phyloP scores from a whole-genome alignment of 176 grass and related monocot genomes.

The Hordeum vulgare region DNA sequence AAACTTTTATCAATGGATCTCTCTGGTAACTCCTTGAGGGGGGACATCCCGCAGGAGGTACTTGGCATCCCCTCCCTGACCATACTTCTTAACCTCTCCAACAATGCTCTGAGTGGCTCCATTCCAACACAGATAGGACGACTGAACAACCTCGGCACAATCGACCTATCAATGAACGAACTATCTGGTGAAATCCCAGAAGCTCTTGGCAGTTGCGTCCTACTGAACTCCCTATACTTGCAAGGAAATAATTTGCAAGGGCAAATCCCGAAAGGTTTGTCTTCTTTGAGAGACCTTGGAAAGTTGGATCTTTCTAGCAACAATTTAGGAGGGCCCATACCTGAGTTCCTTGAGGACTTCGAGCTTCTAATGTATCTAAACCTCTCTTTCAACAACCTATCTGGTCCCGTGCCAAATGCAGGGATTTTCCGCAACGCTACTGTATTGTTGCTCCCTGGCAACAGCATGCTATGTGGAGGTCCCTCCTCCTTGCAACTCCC shows the following conservation, averaged over 20 bases:
- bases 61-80: conserved; percentile 2
- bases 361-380: background rate
- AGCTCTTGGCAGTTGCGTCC: background rate
- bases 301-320: background rate
- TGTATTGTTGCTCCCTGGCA: background rate
- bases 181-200: conserved; percentile 15
- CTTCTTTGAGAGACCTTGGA: background rate
- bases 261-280: background rate
- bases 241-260: conserved; percentile 21
- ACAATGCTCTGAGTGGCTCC: background rate
- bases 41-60: background rate
- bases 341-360: background rate
- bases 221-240: background rate
- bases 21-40: conserved; percentile 4
- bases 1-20: background rate
- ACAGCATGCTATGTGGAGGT: conserved; percentile 13
- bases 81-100: background rate
- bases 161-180: background rate
- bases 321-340: conserved; percentile 4
- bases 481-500: background rate
- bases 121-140: background rate
- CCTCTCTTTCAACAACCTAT: conserved; percentile 27
- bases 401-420: conserved; percentile 6
- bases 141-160: background rate
- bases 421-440: background rate